Evolutionary conservation across 257 asterid genomes (phyloP).

Genomic region (Coffea eugenioides): DNA sequence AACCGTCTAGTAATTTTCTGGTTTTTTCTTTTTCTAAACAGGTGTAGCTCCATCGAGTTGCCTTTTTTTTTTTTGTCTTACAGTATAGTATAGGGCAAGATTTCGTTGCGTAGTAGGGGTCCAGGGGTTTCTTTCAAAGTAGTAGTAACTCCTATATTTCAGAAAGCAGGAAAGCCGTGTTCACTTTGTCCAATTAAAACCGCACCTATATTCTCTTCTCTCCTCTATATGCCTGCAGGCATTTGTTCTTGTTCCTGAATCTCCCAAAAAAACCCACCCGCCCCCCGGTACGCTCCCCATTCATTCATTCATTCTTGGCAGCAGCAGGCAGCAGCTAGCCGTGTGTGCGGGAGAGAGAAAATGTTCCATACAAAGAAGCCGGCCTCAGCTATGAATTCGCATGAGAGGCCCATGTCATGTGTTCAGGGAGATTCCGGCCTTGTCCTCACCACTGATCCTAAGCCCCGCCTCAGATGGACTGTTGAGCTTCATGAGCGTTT

Average conservation of each 20-base stretch:
- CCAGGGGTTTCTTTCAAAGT: too few relatives aligned
- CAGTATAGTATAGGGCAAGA: too few relatives aligned
- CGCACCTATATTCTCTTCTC: not conserved
- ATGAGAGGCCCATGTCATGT: slow-evolving; percentile 37
- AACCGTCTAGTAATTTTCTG: too few relatives aligned
- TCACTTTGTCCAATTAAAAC: not conserved
- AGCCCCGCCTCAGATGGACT: slow-evolving; percentile 94
- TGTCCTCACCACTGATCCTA: slow-evolving; percentile 90
- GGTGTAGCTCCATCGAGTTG: too few relatives aligned
- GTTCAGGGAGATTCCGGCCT: slow-evolving; percentile 79
- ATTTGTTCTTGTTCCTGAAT: not conserved
- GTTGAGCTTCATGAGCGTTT: slow-evolving; percentile 92
- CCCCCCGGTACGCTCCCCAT: too few relatives aligned
- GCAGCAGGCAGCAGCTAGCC: not conserved
- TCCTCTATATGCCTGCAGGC: not conserved
- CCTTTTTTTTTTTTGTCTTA: too few relatives aligned
- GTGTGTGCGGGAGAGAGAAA: slow-evolving; percentile 16
- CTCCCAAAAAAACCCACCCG: not conserved
- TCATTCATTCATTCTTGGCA: not conserved
- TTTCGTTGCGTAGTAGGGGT: too few relatives aligned
- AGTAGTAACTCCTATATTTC: not conserved
- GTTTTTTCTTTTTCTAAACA: too few relatives aligned
- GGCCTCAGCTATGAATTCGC: slow-evolving; percentile 29
- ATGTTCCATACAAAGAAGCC: slow-evolving; percentile 47
- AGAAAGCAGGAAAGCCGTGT: not conserved